Percentiles rank a stretch among this genome's conserved stretches.
These are phyloP conservation scores for Fusarium guadeloupense DNA, from an alignment of 2,329 filamentous ascomycete genomes.

Conservation along the genomic window DNA sequence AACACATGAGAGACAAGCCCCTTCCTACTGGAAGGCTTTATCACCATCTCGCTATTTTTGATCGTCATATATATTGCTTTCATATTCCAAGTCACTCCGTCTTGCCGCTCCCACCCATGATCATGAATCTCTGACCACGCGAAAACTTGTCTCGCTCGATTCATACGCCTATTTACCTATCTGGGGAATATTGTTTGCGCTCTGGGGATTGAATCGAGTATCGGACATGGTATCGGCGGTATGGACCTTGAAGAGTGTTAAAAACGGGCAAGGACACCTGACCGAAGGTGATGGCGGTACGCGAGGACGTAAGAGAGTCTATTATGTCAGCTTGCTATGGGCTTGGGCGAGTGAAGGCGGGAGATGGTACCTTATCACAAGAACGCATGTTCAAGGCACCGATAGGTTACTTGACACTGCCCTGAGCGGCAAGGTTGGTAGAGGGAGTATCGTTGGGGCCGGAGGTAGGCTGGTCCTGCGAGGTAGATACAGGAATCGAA, in stretches of 20 bases:
- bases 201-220: neutral
- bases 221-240: fast-evolving
- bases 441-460: neutral
- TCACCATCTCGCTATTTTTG: no score
- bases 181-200: neutral
- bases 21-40: no score
- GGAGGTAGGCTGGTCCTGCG: fast-evolving
- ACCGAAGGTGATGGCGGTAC: fast-evolving
- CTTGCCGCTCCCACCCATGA: no score
- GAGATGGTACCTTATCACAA: fast-evolving
- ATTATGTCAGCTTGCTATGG: neutral
- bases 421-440: neutral
- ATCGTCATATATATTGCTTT: no score
- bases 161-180: no score
- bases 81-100: no score
- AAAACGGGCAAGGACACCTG: fast-evolving
- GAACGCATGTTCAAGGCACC: fast-evolving
- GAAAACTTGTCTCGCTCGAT: no score
- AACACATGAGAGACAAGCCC: no score
- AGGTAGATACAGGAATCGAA: neutral
- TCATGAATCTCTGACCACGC: no score
- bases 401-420: neutral
- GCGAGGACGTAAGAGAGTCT: fast-evolving
- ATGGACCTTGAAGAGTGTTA: fast-evolving
- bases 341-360: fast-evolving